Evolutionary conservation across 2,329 filamentous ascomycete species (phyloP).

Genomic region (Colletotrichum sp.): DNA sequence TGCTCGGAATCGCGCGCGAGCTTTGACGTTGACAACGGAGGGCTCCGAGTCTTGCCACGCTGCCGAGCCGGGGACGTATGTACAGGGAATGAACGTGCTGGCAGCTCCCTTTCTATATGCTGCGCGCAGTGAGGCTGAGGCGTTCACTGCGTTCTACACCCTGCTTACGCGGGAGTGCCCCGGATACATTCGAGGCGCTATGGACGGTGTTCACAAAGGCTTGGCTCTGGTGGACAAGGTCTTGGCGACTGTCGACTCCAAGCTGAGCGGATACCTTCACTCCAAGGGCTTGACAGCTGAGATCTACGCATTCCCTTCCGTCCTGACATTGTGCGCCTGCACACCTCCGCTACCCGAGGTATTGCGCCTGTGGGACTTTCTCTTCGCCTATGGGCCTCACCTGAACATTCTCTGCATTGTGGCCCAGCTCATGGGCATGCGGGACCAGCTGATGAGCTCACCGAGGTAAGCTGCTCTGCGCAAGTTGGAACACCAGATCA

Average conservation of each 20-base stretch:
- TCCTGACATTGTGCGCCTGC: conserved; percentile 92
- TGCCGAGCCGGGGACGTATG: conserved; percentile 81
- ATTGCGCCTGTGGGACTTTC: conserved; percentile 91
- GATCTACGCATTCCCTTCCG: conserved; percentile 95
- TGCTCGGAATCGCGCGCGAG: conserved; percentile 57
- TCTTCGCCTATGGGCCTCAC: conserved; percentile 95
- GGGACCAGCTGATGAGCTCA: conserved; percentile 82
- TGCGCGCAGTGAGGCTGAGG: conserved; percentile 91
- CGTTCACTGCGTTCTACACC: conserved; percentile 87
- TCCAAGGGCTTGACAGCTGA: conserved; percentile 89
- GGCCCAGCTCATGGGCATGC: conserved; percentile 88
- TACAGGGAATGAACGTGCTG: conserved; percentile 98
- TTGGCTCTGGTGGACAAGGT: conserved; percentile 92
- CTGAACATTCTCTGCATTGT: conserved; percentile 97
- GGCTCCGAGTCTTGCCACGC: conserved; percentile 55
- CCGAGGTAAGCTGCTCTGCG: conserved; percentile 66
- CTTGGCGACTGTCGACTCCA: conserved; percentile 87
- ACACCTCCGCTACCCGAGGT: conserved; percentile 95
- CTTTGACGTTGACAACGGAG: conserved; percentile 66
- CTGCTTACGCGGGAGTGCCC: conserved; percentile 89
- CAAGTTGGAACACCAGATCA: background rate
- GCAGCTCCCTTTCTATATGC: conserved; percentile 96
- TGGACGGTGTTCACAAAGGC: conserved; percentile 96
- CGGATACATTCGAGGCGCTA: conserved; percentile 91
- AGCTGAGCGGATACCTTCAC: conserved; percentile 82